Evolutionary conservation across 495 filamentous ascomycete genomes (phyloP).

Genomic region (Penicillium robsamsonii): DNA sequence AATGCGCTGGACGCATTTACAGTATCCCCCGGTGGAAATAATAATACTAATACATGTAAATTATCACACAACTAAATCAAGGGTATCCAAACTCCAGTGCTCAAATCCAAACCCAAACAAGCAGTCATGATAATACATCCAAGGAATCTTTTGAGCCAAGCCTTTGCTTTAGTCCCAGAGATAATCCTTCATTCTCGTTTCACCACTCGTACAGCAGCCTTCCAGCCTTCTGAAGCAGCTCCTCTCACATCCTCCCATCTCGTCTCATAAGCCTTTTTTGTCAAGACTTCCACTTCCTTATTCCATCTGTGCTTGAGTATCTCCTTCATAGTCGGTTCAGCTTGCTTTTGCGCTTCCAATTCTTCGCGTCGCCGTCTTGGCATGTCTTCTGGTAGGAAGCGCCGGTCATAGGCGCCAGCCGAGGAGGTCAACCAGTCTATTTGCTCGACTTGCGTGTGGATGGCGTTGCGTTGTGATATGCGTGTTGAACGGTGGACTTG

Average conservation of each 20-base stretch:
- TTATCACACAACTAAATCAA: constrained; percentile 6
- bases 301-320: constrained; percentile 80
- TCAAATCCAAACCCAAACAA: constrained; percentile 5
- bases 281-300: constrained; percentile 64
- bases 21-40: background rate
- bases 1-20: constrained; percentile 23
- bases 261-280: constrained; percentile 63
- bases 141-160: background rate
- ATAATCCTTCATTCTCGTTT: constrained; percentile 34
- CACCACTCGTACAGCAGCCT: constrained; percentile 27
- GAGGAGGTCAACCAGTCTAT: constrained; percentile 55
- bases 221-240: constrained; percentile 35
- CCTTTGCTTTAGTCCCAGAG: background rate
- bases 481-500: constrained; percentile 71
- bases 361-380: constrained; percentile 32
- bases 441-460: constrained; percentile 67
- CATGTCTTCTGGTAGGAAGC: constrained; percentile 31
- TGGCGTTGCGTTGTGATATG: constrained; percentile 61
- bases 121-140: constrained; percentile 16
- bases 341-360: constrained; percentile 14
- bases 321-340: constrained; percentile 55
- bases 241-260: constrained; percentile 62
- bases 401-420: constrained; percentile 44
- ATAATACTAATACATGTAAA: constrained; percentile 18
- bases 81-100: constrained; percentile 34